phyloP scores from a whole-genome alignment of 371 early-diverging fungal species.

The Parasitella parasitica region DNA sequence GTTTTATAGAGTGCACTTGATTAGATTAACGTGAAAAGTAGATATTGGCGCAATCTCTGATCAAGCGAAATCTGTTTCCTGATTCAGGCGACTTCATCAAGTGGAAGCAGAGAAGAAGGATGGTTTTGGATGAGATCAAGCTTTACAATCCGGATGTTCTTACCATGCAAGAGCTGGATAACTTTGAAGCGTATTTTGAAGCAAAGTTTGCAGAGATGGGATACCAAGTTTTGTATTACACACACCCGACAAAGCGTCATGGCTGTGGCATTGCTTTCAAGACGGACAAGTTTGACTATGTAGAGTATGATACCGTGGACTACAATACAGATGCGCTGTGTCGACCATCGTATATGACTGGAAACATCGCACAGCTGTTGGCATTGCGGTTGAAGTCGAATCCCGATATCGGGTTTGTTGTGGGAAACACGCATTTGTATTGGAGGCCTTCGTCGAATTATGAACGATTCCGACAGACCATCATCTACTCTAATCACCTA shows the following conservation, averaged over 20 bases:
- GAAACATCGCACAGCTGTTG: slow-evolving; percentile 52
- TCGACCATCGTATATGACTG: slow-evolving; percentile 50
- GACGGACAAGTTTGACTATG: slow-evolving; percentile 28
- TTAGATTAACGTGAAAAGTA: slow-evolving; percentile 7
- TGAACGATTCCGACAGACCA: slow-evolving; percentile 53
- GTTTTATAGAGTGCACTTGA: no score
- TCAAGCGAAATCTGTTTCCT: slow-evolving; percentile 58
- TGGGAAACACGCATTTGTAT: slow-evolving; percentile 52
- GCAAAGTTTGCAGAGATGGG: slow-evolving; percentile 30
- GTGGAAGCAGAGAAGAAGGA: slow-evolving; percentile 44
- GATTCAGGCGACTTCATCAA: slow-evolving; percentile 46
- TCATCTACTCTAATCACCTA: slow-evolving; percentile 29
- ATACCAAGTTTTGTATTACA: slow-evolving; percentile 25
- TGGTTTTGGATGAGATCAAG: slow-evolving; percentile 51
- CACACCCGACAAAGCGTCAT: slow-evolving; percentile 42
- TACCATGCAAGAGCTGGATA: slow-evolving; percentile 55
- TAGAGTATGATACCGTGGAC: slow-evolving; percentile 42
- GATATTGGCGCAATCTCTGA: slow-evolving; percentile 55
- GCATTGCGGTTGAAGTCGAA: slow-evolving; percentile 29
- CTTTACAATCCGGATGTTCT: slow-evolving; percentile 51
- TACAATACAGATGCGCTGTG: slow-evolving; percentile 43
- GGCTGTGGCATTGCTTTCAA: slow-evolving; percentile 42
- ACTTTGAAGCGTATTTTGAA: slow-evolving; percentile 35
- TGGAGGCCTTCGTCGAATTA: slow-evolving; percentile 63
- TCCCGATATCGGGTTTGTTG: slow-evolving; percentile 23